phyloP scores from a whole-genome alignment of 352 stramenopile genomes.

The Phytopythium montanum region DNA sequence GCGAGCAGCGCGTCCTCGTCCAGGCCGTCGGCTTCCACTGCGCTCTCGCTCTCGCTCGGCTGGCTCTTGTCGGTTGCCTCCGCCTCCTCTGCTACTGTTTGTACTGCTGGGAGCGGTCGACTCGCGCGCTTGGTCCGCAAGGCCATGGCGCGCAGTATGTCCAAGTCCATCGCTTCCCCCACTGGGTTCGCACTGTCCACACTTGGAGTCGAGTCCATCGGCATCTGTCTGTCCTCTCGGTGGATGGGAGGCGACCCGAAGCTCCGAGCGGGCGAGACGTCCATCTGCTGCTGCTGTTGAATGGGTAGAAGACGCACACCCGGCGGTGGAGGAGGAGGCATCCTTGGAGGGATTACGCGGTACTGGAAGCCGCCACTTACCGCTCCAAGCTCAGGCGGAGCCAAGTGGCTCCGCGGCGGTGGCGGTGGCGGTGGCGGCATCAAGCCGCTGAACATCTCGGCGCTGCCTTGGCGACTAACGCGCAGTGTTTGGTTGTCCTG shows the following conservation, averaged over 20 bases:
- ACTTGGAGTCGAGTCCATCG: background rate
- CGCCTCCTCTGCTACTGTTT: background rate
- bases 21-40: background rate
- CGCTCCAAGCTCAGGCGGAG: constrained; percentile 8
- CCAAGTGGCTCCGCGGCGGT: background rate
- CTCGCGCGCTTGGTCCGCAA: constrained; percentile 45
- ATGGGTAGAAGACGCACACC: background rate
- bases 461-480: constrained; percentile 58
- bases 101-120: background rate
- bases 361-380: constrained; percentile 43
- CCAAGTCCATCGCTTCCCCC: constrained; percentile 41
- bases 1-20: constrained; percentile 1
- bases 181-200: background rate
- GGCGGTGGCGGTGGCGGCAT: constrained; percentile 6
- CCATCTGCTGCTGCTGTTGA: background rate
- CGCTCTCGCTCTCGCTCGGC: too few species aligned
- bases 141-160: constrained; percentile 62
- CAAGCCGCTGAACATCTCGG: constrained; percentile 43
- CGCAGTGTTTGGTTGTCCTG: constrained; percentile 65
- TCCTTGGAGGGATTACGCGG: constrained; percentile 14
- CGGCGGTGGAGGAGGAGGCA: background rate
- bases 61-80: background rate
- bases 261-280: background rate
- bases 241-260: background rate
- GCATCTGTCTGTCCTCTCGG: background rate